Evolutionary conservation across 2,329 filamentous ascomycete species (phyloP).

Genomic region (Hymenoscyphus infarciens): DNA sequence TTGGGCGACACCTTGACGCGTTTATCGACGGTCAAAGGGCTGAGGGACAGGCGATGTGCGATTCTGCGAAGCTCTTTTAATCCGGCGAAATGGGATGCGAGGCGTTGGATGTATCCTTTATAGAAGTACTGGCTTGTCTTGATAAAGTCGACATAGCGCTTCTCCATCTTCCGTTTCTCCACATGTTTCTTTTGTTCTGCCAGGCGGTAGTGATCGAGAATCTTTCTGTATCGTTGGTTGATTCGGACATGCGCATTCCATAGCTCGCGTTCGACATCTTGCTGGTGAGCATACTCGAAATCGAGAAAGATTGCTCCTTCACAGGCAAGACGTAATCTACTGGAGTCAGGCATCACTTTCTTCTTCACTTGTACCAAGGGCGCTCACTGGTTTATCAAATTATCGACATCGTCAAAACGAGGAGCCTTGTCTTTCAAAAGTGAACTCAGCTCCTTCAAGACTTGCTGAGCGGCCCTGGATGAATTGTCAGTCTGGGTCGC

Average conservation of each 20-base stretch:
- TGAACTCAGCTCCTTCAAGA: conserved; percentile 46
- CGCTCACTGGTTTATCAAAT: conserved; percentile 33
- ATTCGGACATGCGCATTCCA: conserved; percentile 78
- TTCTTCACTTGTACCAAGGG: conserved; percentile 1
- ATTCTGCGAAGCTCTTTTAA: conserved; percentile 33
- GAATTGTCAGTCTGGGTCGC: background rate
- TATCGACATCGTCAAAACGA: conserved; percentile 46
- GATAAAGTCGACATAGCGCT: conserved; percentile 78
- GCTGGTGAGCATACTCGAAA: conserved; percentile 59
- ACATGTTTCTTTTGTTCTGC: conserved; percentile 47
- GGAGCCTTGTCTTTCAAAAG: conserved; percentile 47
- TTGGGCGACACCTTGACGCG: conserved; percentile 25
- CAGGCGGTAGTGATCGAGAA: conserved; percentile 54
- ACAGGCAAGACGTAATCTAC: conserved; percentile 50
- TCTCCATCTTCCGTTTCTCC: conserved; percentile 73
- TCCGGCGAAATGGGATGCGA: conserved; percentile 56
- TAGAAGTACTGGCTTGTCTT: conserved; percentile 89
- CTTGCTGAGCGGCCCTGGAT: conserved; percentile 40
- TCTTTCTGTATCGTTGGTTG: conserved; percentile 73
- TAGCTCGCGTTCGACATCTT: conserved; percentile 65
- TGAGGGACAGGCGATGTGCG: conserved; percentile 31
- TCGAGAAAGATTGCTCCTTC: conserved; percentile 71
- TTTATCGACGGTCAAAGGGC: conserved; percentile 27
- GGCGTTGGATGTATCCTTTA: conserved; percentile 74
- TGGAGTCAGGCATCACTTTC: conserved; percentile 16